phyloP scores from a whole-genome alignment of 441 rosid genomes.

The Mallotus repandus region DNA sequence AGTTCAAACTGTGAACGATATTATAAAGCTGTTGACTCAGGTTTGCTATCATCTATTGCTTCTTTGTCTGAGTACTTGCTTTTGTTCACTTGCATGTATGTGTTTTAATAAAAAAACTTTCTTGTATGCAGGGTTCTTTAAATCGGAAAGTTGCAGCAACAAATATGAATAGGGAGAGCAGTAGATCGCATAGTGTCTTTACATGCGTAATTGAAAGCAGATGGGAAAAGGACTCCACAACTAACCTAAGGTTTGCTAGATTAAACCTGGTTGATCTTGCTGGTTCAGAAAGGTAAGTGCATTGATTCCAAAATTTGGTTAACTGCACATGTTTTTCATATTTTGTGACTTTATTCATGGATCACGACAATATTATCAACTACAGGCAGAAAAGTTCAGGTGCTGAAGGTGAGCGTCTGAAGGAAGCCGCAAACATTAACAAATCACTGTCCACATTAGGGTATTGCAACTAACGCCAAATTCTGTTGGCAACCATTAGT shows the following conservation, averaged over 20 bases:
- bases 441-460: constrained; percentile 96
- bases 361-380: constrained; percentile 19
- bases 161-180: constrained; percentile 97
- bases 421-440: constrained; percentile 96
- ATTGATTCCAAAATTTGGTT: constrained; percentile 18
- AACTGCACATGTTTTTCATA: constrained; percentile 9
- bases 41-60: constrained; percentile 35
- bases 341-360: constrained; percentile 10
- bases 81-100: background rate
- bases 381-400: constrained; percentile 94
- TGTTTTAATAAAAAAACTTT: constrained; percentile 14
- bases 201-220: constrained; percentile 96
- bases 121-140: constrained; percentile 67
- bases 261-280: constrained; percentile 97
- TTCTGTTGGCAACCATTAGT: constrained; percentile 2
- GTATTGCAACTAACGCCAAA: constrained; percentile 36
- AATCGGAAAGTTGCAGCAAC: constrained; percentile 97
- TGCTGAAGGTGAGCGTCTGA: constrained; percentile 96
- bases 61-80: background rate
- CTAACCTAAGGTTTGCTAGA: constrained; percentile 92
- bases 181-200: constrained; percentile 97
- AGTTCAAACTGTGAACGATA: constrained; percentile 78
- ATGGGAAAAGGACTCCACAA: constrained; percentile 93
- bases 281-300: constrained; percentile 85
- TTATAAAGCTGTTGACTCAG: constrained; percentile 81